These are phyloP conservation scores for Pseudogymnoascus sp. DNA, from an alignment of 2,329 filamentous ascomycete species.

Conservation along the genomic window DNA sequence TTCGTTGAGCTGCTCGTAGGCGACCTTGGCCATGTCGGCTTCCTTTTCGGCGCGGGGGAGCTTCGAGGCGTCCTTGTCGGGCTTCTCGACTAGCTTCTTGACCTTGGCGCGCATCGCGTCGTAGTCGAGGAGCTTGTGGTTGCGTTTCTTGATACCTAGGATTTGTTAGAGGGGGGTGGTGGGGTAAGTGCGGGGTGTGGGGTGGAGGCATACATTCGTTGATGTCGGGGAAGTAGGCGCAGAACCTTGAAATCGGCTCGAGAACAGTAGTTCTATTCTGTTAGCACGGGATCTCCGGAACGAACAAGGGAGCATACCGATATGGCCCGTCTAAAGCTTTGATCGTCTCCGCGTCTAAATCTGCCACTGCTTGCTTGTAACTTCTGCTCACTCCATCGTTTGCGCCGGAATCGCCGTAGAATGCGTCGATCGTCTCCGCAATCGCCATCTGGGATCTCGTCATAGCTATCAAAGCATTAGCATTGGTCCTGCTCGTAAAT, in stretches of 20 bases:
- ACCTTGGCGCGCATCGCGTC: conserved; percentile 92
- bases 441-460: conserved; percentile 99
- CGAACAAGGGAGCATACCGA: conserved; percentile 40
- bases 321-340: conserved; percentile 97
- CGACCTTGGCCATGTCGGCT: conserved; percentile 82
- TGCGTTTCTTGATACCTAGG: conserved; percentile 90
- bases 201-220: conserved; percentile 68
- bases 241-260: conserved; percentile 92
- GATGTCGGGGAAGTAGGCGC: conserved; percentile 96
- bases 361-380: conserved; percentile 97
- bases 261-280: conserved; percentile 69
- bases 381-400: conserved; percentile 91
- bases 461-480: conserved; percentile 57
- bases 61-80: conserved; percentile 96
- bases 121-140: conserved; percentile 97
- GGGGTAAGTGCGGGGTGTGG: not conserved
- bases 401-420: conserved; percentile 93
- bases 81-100: conserved; percentile 95
- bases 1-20: conserved; percentile 95
- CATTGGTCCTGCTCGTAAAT: not conserved
- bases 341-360: conserved; percentile 95
- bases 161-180: not conserved
- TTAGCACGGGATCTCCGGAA: not conserved
- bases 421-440: conserved; percentile 97
- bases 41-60: conserved; percentile 94